Conservation (phyloP, 2,329 filamentous ascomycete genomes). For the Lecanoromycetidae sp. region DNA sequence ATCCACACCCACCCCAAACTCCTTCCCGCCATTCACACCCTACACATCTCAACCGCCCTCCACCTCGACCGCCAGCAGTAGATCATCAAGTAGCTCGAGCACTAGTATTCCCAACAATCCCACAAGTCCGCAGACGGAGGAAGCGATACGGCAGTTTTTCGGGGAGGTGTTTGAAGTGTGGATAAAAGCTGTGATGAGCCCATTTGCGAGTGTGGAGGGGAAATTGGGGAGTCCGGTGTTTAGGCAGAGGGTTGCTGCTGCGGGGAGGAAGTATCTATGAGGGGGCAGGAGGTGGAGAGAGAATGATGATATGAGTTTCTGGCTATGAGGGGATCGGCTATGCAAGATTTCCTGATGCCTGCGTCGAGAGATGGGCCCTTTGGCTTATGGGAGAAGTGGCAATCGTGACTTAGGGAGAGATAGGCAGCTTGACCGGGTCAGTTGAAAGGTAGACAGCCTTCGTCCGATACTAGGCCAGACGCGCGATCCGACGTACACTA, state of each 20-base stretch:
- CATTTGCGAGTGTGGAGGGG: slow-evolving; percentile 80
- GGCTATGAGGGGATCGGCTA: no score
- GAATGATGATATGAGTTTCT: no score
- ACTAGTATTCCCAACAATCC: slow-evolving; percentile 71
- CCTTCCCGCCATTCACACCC: slow-evolving; percentile 68
- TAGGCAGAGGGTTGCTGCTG: slow-evolving; percentile 64
- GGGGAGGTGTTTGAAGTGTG: slow-evolving; percentile 91
- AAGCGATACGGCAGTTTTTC: slow-evolving; percentile 92
- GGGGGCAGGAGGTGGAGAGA: neutral
- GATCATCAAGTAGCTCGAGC: slow-evolving; percentile 35
- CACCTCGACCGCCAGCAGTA: slow-evolving; percentile 17
- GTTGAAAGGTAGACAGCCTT: no score
- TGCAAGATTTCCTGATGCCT: no score
- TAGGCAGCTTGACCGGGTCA: no score
- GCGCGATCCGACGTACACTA: no score
- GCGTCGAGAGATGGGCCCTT: no score
- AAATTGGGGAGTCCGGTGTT: slow-evolving; percentile 81
- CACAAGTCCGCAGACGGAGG: slow-evolving; percentile 79
- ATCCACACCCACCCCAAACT: slow-evolving; percentile 29
- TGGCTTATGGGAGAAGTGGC: no score
- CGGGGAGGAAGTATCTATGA: slow-evolving; percentile 84
- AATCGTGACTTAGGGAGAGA: no score
- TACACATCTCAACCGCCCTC: slow-evolving; percentile 26
- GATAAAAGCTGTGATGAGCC: slow-evolving; percentile 94
- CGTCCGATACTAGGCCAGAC: no score